A percentile compares a stretch with the other conserved stretches of the same genome.
Evolutionary conservation across 2,329 filamentous ascomycete species (phyloP).

Genomic region (Aspergillus pseudoviridinutans): DNA sequence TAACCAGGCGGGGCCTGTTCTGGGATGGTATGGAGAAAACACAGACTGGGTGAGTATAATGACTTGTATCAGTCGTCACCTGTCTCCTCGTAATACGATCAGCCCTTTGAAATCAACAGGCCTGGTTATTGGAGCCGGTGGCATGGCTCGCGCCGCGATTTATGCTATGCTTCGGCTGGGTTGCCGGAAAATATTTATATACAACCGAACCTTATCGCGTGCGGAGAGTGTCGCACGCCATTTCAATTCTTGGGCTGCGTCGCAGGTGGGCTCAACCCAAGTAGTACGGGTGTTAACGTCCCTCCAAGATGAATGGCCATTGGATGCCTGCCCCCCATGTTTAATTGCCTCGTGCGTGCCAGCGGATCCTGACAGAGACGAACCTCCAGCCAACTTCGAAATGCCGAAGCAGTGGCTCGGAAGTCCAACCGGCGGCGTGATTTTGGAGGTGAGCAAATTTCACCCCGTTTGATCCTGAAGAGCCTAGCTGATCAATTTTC

Average conservation of each 20-base stretch:
- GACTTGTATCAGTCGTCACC: conserved; percentile 39
- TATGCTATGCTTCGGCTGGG: conserved; percentile 76
- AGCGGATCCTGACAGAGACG: conserved; percentile 61
- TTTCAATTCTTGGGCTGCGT: conserved; percentile 55
- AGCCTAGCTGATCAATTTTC: conserved; percentile 5
- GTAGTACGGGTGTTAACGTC: conserved; percentile 54
- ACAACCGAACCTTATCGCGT: conserved; percentile 66
- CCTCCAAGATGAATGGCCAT: conserved; percentile 61
- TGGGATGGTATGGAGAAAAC: conserved; percentile 44
- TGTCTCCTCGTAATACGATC: conserved; percentile 50
- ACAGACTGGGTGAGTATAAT: conserved; percentile 44
- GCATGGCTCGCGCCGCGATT: conserved; percentile 73
- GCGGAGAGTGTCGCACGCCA: conserved; percentile 65
- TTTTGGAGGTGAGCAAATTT: conserved; percentile 56
- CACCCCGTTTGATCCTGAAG: not conserved
- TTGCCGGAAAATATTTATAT: conserved; percentile 70
- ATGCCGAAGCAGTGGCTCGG: conserved; percentile 66
- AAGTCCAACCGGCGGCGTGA: conserved; percentile 70
- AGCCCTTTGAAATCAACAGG: conserved; percentile 48
- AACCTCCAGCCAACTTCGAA: conserved; percentile 65
- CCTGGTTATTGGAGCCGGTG: conserved; percentile 57
- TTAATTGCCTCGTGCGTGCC: conserved; percentile 75
- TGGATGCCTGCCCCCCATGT: conserved; percentile 60
- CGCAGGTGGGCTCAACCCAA: conserved; percentile 33
- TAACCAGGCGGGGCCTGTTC: conserved; percentile 39